Evolutionary conservation across 2,329 filamentous ascomycete species (phyloP).

Genomic region (Hymenoscyphus fructigenus): DNA sequence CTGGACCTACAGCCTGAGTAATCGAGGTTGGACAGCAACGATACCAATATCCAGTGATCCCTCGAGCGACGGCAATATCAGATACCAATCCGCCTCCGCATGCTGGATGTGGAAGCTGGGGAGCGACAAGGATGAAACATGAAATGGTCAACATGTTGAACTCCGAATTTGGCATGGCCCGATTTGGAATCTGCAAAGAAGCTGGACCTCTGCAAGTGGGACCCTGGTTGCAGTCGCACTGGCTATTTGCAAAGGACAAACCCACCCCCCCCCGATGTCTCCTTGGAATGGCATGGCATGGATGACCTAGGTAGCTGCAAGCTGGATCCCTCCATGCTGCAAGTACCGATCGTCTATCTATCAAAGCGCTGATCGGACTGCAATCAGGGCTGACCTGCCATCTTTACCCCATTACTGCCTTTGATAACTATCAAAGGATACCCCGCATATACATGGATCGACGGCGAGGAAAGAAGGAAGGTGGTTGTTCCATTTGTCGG

Average conservation of each 20-base stretch:
- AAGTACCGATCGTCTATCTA: neutral
- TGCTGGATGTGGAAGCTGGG: constrained; percentile 11
- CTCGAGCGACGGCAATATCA: neutral
- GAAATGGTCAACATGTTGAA: neutral
- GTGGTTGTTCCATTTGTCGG: neutral
- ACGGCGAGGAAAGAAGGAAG: neutral
- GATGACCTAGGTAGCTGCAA: neutral
- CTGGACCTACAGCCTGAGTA: constrained; percentile 1
- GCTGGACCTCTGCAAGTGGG: neutral
- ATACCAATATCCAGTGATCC: neutral
- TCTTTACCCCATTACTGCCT: neutral
- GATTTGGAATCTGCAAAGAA: constrained; percentile 4
- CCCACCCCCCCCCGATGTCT: neutral
- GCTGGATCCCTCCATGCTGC: neutral
- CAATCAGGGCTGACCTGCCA: neutral
- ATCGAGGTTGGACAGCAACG: neutral
- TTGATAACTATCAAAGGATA: neutral
- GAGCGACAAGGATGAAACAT: neutral
- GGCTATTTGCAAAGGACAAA: neutral
- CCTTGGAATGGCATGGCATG: neutral
- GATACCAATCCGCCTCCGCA: neutral
- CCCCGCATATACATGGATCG: neutral
- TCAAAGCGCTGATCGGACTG: neutral
- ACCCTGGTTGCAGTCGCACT: neutral
- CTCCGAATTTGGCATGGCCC: neutral